Conservation (phyloP, 768 basidiomycete species). For the Calocybe gangraenosa region DNA sequence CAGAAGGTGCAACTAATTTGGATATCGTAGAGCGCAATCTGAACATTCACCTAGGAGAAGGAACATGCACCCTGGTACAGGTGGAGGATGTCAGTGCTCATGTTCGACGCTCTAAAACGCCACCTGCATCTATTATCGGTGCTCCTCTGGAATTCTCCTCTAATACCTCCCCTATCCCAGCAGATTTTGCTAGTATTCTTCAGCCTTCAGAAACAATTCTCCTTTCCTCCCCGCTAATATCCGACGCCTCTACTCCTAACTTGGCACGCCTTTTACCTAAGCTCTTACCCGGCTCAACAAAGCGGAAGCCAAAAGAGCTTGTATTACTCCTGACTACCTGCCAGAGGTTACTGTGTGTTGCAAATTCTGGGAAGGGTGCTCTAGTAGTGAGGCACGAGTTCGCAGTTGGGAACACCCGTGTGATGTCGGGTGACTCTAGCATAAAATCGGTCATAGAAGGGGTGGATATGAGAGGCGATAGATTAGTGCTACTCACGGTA, state of each 20-base stretch:
- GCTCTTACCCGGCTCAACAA: conserved; percentile 11
- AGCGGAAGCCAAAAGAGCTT: conserved; percentile 12
- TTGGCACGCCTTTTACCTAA: conserved; percentile 9
- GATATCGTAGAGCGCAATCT: neutral
- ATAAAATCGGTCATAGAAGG: neutral
- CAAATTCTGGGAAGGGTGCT: conserved; percentile 2
- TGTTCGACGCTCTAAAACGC: neutral
- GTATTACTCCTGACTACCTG: conserved; percentile 11
- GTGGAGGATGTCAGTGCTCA: neutral
- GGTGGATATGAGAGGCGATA: conserved; percentile 7
- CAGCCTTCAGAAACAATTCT: conserved; percentile 5
- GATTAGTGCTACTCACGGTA: conserved; percentile 10
- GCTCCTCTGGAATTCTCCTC: neutral
- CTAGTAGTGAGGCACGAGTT: conserved; percentile 11
- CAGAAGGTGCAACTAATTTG: neutral
- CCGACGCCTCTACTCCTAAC: conserved; percentile 8
- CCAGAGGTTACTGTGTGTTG: conserved; percentile 11
- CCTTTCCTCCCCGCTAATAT: conserved; percentile 7
- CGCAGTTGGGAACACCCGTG: neutral
- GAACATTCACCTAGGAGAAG: neutral
- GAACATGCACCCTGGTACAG: neutral
- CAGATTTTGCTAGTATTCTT: conserved; percentile 7
- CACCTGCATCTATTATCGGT: neutral
- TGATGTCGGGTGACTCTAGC: too few relatives aligned
- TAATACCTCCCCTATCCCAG: neutral